A percentile compares a stretch with the other conserved stretches of the same genome.
phyloP scores from a whole-genome alignment of 2,329 filamentous ascomycete species.

The Colletotrichum spaethianum region DNA sequence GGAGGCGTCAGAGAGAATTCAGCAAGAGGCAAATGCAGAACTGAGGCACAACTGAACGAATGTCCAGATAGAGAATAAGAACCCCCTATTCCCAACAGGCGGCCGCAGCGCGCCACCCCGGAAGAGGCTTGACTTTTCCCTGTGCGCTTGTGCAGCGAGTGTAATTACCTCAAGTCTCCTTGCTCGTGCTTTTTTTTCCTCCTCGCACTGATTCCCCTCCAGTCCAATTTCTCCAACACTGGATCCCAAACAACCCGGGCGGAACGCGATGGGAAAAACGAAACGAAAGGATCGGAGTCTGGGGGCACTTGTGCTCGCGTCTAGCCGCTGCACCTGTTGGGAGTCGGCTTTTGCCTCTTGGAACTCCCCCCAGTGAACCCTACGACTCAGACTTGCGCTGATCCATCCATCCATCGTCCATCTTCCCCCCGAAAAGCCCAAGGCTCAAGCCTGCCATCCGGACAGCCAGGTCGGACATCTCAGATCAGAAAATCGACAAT shows the following conservation, averaged over 20 bases:
- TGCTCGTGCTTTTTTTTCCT: background rate
- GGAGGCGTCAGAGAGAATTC: background rate
- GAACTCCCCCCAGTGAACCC: background rate
- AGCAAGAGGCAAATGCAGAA: background rate
- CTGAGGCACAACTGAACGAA: background rate
- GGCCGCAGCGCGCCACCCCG: constrained; percentile 26
- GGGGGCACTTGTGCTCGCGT: background rate
- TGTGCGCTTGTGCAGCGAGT: constrained; percentile 12
- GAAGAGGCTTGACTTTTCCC: constrained; percentile 11
- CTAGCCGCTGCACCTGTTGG: background rate
- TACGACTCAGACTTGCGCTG: constrained; percentile 14
- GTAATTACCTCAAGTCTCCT: constrained; percentile 15
- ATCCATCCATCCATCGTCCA: constrained; percentile 5
- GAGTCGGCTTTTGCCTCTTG: constrained; percentile 1
- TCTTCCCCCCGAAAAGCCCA: background rate
- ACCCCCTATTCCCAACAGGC: constrained; percentile 15
- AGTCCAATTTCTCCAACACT: background rate
- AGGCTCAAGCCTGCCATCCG: background rate
- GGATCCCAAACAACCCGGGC: constrained; percentile 29
- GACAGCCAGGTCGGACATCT: constrained; percentile 22
- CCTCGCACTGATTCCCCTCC: background rate
- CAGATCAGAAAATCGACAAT: constrained; percentile 37
- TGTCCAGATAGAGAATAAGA: constrained; percentile 16
- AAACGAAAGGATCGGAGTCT: constrained; percentile 13
- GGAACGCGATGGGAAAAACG: constrained; percentile 13